These are phyloP conservation scores for Chrysosphaeria jannelii DNA, from an alignment of 2,329 filamentous ascomycete species.

Conservation along the genomic window DNA sequence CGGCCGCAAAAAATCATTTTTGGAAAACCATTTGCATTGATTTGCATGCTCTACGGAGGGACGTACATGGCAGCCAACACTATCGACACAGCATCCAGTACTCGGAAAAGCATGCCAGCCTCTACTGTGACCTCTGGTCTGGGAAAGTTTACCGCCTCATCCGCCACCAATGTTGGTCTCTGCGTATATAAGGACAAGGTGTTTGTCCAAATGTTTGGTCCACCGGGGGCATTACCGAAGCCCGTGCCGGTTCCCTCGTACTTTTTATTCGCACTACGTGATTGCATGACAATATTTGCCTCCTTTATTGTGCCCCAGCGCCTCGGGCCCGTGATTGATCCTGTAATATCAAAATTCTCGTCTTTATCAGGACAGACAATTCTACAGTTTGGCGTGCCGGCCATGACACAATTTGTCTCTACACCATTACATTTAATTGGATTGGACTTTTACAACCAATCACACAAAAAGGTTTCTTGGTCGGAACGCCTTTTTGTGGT, in stretches of 20 bases:
- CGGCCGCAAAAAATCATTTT: constrained; percentile 29
- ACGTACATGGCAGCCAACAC: constrained; percentile 76
- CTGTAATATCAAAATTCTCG: too few relatives aligned
- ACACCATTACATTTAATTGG: constrained; percentile 69
- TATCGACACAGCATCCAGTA: constrained; percentile 52
- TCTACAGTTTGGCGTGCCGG: constrained; percentile 58
- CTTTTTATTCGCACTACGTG: constrained; percentile 49
- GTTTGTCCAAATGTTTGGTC: constrained; percentile 59
- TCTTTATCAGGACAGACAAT: constrained; percentile 27
- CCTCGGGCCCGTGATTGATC: constrained; percentile 36
- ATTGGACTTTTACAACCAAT: constrained; percentile 59
- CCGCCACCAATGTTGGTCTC: constrained; percentile 53
- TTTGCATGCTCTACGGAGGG: constrained; percentile 51
- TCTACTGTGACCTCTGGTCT: constrained; percentile 39
- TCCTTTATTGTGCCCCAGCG: constrained; percentile 70
- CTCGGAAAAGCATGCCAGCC: constrained; percentile 23
- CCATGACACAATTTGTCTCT: constrained; percentile 45
- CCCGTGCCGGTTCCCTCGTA: constrained; percentile 42
- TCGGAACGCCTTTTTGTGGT: constrained; percentile 34
- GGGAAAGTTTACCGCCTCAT: constrained; percentile 55
- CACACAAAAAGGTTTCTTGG: constrained; percentile 13
- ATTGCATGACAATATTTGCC: constrained; percentile 73
- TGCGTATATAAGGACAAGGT: constrained; percentile 75
- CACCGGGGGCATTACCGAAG: constrained; percentile 17
- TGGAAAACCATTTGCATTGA: constrained; percentile 36